These are phyloP conservation scores for Mesembryanthemum crystallinum DNA, from an alignment of 148 eudicot species.

Conservation along the genomic window DNA sequence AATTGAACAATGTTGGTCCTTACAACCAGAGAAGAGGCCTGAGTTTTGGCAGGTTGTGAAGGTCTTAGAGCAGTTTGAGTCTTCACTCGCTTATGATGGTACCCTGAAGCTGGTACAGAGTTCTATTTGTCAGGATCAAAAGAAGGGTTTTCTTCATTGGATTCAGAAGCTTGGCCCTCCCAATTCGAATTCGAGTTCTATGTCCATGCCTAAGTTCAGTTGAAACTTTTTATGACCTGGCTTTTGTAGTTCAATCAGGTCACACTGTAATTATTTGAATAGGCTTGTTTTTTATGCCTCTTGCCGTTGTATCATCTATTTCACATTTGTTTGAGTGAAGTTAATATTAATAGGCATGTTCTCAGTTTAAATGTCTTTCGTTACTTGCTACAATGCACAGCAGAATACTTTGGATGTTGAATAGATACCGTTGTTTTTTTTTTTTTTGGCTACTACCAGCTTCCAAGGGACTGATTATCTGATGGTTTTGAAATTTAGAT, in stretches of 20 bases:
- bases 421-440: not conserved
- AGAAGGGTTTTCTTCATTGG: conserved; percentile 70
- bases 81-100: conserved; percentile 57
- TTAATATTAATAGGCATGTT: conserved; percentile 22
- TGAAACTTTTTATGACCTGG: conserved; percentile 32
- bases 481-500: not conserved
- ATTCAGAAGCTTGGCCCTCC: conserved; percentile 66
- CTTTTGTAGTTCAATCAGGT: conserved; percentile 20
- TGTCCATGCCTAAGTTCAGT: conserved; percentile 48
- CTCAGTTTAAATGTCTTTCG: conserved; percentile 13
- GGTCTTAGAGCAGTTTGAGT: conserved; percentile 69
- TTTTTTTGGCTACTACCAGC: not conserved
- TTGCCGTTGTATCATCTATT: conserved; percentile 25
- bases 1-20: conserved; percentile 88
- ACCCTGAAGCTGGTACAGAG: conserved; percentile 50
- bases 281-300: conserved; percentile 22
- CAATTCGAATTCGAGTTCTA: conserved; percentile 32
- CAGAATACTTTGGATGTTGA: not conserved
- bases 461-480: not conserved
- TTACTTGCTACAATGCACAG: conserved; percentile 18
- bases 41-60: conserved; percentile 90
- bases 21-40: conserved; percentile 78
- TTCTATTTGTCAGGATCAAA: conserved; percentile 57
- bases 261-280: conserved; percentile 30
- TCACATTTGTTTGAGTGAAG: conserved; percentile 25